Evolutionary conservation across 129 eudicot genomes (phyloP).

Genomic region (Sambucus nigra): DNA sequence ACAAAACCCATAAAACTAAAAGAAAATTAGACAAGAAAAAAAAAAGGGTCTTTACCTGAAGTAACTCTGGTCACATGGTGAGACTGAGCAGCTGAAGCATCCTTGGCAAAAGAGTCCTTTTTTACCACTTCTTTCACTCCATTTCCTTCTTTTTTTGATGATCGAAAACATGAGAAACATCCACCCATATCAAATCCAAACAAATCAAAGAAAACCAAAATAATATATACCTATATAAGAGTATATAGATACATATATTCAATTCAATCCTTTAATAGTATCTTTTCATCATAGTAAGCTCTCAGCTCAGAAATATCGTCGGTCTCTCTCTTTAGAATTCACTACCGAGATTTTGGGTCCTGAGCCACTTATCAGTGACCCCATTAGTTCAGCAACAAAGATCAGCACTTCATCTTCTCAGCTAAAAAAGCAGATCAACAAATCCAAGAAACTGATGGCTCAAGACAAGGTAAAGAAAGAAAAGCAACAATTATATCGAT

Average conservation of each 20-base stretch:
- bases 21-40: neutral
- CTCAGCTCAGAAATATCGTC: conserved; percentile 23
- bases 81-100: conserved; percentile 30
- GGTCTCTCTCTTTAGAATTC: neutral
- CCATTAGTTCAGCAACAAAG: conserved; percentile 23
- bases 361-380: conserved; percentile 18
- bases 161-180: conserved; percentile 49
- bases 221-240: neutral
- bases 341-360: conserved; percentile 12
- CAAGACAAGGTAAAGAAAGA: conserved; percentile 14
- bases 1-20: neutral
- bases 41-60: conserved; percentile 26
- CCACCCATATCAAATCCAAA: conserved; percentile 44
- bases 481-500: conserved; percentile 5
- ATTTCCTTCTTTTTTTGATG: conserved; percentile 31
- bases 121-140: conserved; percentile 45
- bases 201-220: conserved; percentile 9
- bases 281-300: neutral
- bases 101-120: conserved; percentile 33
- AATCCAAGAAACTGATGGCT: conserved; percentile 42
- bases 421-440: conserved; percentile 39
- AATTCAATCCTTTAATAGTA: neutral
- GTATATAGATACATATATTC: neutral
- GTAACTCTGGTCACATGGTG: conserved; percentile 28
- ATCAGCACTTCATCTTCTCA: conserved; percentile 17